A percentile compares a stretch with the other conserved stretches of the same genome.
These are phyloP conservation scores for Naganishia vaughanmartiniae DNA, from an alignment of 768 basidiomycete genomes.

Conservation along the genomic window DNA sequence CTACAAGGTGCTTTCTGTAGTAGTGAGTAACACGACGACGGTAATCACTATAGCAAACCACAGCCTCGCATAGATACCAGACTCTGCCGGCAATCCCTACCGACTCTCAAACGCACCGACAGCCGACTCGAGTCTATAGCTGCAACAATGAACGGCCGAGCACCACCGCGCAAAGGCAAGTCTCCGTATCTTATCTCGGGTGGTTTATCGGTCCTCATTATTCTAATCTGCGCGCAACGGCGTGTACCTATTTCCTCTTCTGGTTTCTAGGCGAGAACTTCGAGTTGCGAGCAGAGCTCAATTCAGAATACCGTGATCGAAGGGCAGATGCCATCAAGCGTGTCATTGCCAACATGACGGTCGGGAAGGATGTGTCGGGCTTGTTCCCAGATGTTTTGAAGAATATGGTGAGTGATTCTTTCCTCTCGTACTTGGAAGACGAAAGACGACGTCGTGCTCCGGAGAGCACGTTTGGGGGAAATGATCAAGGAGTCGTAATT, in stretches of 20 bases:
- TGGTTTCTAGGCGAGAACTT: slow-evolving; percentile 78
- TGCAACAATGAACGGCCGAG: slow-evolving; percentile 26
- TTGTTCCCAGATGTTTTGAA: slow-evolving; percentile 97
- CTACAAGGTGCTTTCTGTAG: not conserved
- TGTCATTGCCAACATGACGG: slow-evolving; percentile 97
- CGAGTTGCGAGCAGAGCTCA: slow-evolving; percentile 93
- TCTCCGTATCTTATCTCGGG: not conserved
- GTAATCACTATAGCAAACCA: not conserved
- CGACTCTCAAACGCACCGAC: not conserved
- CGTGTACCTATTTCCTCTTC: not conserved
- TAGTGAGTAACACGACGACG: not conserved
- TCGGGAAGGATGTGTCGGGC: slow-evolving; percentile 85
- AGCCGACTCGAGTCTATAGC: too few relatives aligned
- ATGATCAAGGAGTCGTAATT: not conserved
- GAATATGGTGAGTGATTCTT: slow-evolving; percentile 62
- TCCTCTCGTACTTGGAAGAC: not conserved
- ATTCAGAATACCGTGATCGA: slow-evolving; percentile 91
- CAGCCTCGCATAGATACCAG: not conserved
- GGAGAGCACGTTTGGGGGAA: not conserved
- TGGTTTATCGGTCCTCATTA: not conserved
- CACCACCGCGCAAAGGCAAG: slow-evolving; percentile 33
- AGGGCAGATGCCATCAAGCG: slow-evolving; percentile 98
- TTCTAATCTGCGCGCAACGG: not conserved
- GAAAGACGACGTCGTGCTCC: not conserved
- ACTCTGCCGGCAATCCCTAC: not conserved